phyloP scores from a whole-genome alignment of 2,329 filamentous ascomycete species.

The Geosmithia morbida region DNA sequence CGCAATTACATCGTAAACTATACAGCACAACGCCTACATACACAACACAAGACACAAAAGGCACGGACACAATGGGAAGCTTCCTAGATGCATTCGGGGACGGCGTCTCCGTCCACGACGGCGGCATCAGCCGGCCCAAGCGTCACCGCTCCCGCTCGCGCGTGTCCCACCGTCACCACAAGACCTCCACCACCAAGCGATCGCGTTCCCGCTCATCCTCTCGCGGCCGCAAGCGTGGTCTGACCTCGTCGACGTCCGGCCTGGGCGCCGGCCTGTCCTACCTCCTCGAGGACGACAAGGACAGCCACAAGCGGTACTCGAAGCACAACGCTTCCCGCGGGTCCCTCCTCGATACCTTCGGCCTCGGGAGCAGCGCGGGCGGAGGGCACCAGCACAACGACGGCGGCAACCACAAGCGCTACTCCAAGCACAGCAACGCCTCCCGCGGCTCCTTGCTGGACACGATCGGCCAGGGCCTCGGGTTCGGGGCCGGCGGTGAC shows the following conservation, averaged over 20 bases:
- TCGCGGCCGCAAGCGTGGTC: constrained; percentile 8
- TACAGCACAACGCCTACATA: background rate
- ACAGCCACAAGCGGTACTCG: constrained; percentile 14
- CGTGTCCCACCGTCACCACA: background rate
- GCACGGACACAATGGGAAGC: constrained; percentile 5
- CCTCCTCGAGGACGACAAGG: constrained; percentile 15
- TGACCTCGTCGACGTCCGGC: constrained; percentile 4
- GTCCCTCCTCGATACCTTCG: constrained; percentile 24
- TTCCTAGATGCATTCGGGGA: constrained; percentile 19
- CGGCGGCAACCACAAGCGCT: background rate
- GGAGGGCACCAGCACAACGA: background rate
- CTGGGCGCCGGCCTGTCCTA: constrained; percentile 17
- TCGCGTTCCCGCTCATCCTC: constrained; percentile 23
- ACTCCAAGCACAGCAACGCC: too few relatives aligned
- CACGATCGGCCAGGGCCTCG: too few relatives aligned
- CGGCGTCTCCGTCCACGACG: constrained; percentile 14
- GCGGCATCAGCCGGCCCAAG: constrained; percentile 11
- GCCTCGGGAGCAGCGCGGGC: background rate
- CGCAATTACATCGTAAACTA: background rate
- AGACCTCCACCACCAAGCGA: constrained; percentile 16
- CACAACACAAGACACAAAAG: background rate
- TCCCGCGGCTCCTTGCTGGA: too few relatives aligned
- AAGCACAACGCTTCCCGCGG: constrained; percentile 24
- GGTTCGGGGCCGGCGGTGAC: background rate
- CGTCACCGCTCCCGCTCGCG: constrained; percentile 12